Conservation (phyloP, 2,329 filamentous ascomycete genomes). For the Diaporthe nobilis region DNA sequence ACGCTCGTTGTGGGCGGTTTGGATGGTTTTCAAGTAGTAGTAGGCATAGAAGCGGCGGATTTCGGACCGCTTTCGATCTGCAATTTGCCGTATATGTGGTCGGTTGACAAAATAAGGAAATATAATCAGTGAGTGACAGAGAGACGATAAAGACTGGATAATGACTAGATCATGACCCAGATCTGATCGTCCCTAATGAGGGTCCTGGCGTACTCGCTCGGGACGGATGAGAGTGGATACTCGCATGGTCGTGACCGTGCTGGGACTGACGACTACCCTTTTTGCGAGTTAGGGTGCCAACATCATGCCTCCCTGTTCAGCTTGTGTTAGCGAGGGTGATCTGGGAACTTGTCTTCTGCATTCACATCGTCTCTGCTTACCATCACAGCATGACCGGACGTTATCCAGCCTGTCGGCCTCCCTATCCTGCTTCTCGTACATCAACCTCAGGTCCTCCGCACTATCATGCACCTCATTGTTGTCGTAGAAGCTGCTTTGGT, state of each 20-base stretch:
- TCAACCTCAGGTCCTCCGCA: constrained; percentile 84
- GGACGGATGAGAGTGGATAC: constrained; percentile 39
- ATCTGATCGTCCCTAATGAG: constrained; percentile 46
- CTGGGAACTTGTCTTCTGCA: no score
- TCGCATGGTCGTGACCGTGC: constrained; percentile 48
- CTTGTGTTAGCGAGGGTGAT: background rate
- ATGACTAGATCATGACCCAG: constrained; percentile 43
- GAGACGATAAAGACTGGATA: constrained; percentile 20
- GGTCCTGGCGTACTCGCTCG: constrained; percentile 38
- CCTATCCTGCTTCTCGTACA: constrained; percentile 83
- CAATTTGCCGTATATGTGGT: constrained; percentile 28
- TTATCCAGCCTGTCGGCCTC: constrained; percentile 90
- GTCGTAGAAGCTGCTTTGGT: constrained; percentile 62
- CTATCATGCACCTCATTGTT: constrained; percentile 78
- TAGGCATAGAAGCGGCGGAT: constrained; percentile 8
- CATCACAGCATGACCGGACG: constrained; percentile 96
- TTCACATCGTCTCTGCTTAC: constrained; percentile 65
- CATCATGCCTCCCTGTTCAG: constrained; percentile 78
- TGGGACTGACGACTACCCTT: constrained; percentile 61
- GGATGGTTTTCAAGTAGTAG: constrained; percentile 13
- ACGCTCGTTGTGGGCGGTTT: constrained; percentile 12
- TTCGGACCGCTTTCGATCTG: constrained; percentile 6
- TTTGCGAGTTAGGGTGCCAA: constrained; percentile 69
- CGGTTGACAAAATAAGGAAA: constrained; percentile 31
- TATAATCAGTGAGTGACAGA: constrained; percentile 35